Conservation (phyloP, 306 rosid species). For the Purshia tridentata region DNA sequence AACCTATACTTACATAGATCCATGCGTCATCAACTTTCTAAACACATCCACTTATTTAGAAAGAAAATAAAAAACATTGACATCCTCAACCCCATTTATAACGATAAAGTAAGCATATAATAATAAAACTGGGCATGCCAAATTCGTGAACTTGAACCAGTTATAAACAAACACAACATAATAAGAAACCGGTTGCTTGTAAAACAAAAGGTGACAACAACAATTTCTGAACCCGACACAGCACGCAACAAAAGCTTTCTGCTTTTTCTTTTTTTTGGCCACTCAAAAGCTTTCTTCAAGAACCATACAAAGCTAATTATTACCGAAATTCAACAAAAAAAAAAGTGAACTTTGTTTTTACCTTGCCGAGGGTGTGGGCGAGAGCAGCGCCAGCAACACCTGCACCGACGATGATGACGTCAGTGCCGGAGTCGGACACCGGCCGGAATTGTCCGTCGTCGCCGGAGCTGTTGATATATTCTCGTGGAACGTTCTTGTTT, state of each 20-base stretch:
- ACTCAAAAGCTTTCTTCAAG: background rate
- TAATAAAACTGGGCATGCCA: background rate
- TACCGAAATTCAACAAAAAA: background rate
- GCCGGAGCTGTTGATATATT: slow-evolving; percentile 5
- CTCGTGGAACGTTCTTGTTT: background rate
- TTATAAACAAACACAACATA: too few species aligned
- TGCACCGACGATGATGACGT: slow-evolving; percentile 40
- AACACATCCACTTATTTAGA: background rate
- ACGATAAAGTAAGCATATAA: background rate
- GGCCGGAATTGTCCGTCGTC: slow-evolving; percentile 7
- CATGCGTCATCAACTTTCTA: slow-evolving; percentile 16
- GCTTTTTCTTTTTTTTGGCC: too few species aligned
- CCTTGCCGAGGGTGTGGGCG: slow-evolving; percentile 52
- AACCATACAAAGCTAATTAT: background rate
- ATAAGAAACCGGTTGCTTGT: background rate
- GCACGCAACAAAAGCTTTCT: background rate
- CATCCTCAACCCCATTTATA: background rate
- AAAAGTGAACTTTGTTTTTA: background rate
- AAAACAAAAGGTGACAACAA: background rate
- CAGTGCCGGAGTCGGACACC: slow-evolving; percentile 8
- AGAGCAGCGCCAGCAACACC: slow-evolving; percentile 61
- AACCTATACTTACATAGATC: too few species aligned
- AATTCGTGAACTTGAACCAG: background rate
- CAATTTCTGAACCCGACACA: background rate
- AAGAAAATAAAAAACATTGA: background rate